Evolutionary conservation across 2,329 filamentous ascomycete species (phyloP).

Genomic region (Alternaria ethzedia): DNA sequence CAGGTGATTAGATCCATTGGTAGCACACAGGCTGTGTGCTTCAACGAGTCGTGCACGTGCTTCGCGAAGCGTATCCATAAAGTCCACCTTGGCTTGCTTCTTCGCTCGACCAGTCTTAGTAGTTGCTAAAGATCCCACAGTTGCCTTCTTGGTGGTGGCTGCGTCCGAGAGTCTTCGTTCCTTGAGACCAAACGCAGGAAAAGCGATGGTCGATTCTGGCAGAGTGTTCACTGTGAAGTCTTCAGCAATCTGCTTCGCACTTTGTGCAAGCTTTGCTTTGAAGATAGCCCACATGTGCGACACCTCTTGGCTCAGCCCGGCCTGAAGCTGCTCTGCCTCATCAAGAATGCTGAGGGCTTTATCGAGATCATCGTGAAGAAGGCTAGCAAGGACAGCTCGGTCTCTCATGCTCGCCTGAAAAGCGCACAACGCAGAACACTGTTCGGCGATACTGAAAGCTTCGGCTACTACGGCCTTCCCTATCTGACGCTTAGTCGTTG

Average conservation of each 20-base stretch:
- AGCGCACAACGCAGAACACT: conserved; percentile 49
- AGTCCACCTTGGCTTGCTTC: conserved; percentile 45
- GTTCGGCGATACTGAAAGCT: conserved; percentile 28
- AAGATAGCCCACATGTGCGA: conserved; percentile 67
- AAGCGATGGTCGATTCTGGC: conserved; percentile 89
- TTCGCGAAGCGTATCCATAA: conserved; percentile 66
- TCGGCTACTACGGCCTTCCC: conserved; percentile 7
- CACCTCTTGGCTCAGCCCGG: conserved; percentile 51
- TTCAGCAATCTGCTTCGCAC: conserved; percentile 73
- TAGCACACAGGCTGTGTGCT: conserved; percentile 63
- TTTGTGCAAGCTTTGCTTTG: conserved; percentile 71
- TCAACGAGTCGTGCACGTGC: conserved; percentile 71
- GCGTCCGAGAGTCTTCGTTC: conserved; percentile 37
- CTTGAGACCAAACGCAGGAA: conserved; percentile 67
- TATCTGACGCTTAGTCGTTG: conserved; percentile 19
- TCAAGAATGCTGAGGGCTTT: conserved; percentile 36
- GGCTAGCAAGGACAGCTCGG: conserved; percentile 56
- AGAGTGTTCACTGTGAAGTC: conserved; percentile 89
- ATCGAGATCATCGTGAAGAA: conserved; percentile 41
- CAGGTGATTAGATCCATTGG: conserved; percentile 61
- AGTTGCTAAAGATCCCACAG: conserved; percentile 11
- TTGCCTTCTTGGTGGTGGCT: conserved; percentile 16
- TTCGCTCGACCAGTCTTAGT: conserved; percentile 31
- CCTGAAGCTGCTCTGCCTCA: conserved; percentile 31
- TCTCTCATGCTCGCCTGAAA: conserved; percentile 58